phyloP scores from a whole-genome alignment of 768 basidiomycete genomes.

The Boletus subcaerulescens region DNA sequence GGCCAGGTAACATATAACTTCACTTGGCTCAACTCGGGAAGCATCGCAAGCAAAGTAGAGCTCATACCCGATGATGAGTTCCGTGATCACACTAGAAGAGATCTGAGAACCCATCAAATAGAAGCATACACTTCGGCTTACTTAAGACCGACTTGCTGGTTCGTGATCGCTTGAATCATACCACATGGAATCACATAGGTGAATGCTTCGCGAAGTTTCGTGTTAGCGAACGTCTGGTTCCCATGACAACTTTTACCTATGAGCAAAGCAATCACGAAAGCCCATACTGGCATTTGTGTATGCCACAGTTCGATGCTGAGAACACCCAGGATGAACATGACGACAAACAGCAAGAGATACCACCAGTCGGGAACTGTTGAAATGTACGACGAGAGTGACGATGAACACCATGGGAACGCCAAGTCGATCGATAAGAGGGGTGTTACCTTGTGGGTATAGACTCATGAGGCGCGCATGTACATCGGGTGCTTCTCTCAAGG shows the following conservation, averaged over 20 bases:
- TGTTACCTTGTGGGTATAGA: constrained; percentile 49
- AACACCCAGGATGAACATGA: constrained; percentile 69
- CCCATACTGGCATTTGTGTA: constrained; percentile 65
- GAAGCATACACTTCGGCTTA: constrained; percentile 10
- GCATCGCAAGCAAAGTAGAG: background rate
- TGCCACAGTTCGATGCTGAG: constrained; percentile 73
- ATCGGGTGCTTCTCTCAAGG: constrained; percentile 76
- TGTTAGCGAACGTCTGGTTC: background rate
- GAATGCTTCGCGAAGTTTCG: constrained; percentile 29
- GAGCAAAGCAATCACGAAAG: constrained; percentile 66
- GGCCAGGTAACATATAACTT: constrained; percentile 68
- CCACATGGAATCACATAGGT: constrained; percentile 52
- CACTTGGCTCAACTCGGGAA: background rate
- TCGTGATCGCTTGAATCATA: constrained; percentile 71
- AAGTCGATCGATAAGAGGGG: background rate
- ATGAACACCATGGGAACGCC: background rate
- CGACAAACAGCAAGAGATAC: constrained; percentile 66
- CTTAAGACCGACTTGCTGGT: constrained; percentile 72
- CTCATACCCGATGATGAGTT: constrained; percentile 64
- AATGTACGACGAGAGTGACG: constrained; percentile 15
- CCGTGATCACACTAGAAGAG: constrained; percentile 58
- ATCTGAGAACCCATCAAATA: background rate
- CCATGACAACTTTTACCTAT: constrained; percentile 33
- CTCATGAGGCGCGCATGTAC: constrained; percentile 83
- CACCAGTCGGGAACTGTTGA: constrained; percentile 75